Percentiles rank a stretch among this genome's conserved stretches.
Evolutionary conservation across 495 filamentous ascomycete species (phyloP).

Genomic region (Lepraria neglecta): DNA sequence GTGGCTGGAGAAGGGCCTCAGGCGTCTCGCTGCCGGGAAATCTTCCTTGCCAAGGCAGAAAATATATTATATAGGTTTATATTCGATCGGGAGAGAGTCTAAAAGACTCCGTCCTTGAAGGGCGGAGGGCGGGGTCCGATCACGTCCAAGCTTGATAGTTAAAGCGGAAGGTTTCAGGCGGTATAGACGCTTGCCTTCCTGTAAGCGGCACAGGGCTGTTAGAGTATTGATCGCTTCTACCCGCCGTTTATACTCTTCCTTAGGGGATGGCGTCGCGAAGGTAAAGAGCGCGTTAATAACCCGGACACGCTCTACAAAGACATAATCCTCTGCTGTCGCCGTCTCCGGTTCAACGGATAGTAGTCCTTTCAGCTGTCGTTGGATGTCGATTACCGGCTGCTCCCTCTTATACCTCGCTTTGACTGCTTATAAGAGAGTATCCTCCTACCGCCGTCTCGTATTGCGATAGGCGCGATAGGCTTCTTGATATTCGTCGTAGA

Average conservation of each 20-base stretch:
- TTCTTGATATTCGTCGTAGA: background rate
- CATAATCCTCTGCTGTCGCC: slow-evolving; percentile 9
- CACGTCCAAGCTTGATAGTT: slow-evolving; percentile 8
- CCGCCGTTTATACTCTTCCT: slow-evolving; percentile 13
- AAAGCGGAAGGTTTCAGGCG: background rate
- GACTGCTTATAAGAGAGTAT: background rate
- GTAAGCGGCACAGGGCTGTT: slow-evolving; percentile 4
- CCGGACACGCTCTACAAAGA: slow-evolving; percentile 15
- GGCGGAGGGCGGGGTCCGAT: background rate
- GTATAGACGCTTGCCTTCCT: slow-evolving; percentile 12
- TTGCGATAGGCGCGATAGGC: background rate
- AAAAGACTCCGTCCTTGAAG: slow-evolving; percentile 4
- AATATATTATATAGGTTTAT: slow-evolving; percentile 16
- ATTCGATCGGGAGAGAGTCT: slow-evolving; percentile 17
- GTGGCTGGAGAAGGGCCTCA: slow-evolving; percentile 13
- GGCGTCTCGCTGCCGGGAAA: background rate
- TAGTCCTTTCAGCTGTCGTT: background rate
- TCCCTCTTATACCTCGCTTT: background rate
- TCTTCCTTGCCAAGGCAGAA: slow-evolving; percentile 19
- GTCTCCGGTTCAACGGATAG: background rate
- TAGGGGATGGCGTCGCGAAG: slow-evolving; percentile 14
- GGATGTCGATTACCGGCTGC: background rate
- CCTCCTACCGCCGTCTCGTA: background rate
- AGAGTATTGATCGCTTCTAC: slow-evolving; percentile 17
- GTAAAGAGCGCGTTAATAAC: slow-evolving; percentile 20